Percentiles rank a stretch among this genome's conserved stretches.
Conservation (phyloP, 2,329 filamentous ascomycete genomes). For the Sclerotinia borealis region DNA sequence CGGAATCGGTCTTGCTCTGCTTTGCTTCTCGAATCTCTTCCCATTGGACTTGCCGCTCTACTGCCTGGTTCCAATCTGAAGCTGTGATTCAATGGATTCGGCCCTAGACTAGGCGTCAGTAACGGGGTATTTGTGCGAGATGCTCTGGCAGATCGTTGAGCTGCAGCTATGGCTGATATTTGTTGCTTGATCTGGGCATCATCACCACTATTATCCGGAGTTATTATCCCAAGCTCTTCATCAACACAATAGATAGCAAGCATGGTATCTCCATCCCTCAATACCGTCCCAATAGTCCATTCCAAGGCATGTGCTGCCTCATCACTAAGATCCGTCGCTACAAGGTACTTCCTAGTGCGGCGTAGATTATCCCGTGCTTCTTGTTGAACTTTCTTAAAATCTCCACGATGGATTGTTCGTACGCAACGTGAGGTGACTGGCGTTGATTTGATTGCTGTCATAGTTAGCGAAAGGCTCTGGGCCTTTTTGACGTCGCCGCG, state of each 20-base stretch:
- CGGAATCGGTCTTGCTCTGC: constrained; percentile 73
- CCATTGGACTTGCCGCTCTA: constrained; percentile 27
- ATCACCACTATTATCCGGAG: constrained; percentile 39
- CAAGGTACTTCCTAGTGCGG: constrained; percentile 80
- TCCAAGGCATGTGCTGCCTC: constrained; percentile 93
- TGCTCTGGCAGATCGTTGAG: constrained; percentile 31
- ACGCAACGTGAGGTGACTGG: constrained; percentile 75
- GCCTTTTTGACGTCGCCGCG: constrained; percentile 80
- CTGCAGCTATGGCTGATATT: constrained; percentile 62
- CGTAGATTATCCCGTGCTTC: constrained; percentile 74
- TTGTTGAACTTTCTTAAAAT: constrained; percentile 69
- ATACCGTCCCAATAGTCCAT: constrained; percentile 93
- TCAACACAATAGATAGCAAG: constrained; percentile 91
- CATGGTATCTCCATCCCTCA: constrained; percentile 89
- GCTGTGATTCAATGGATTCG: constrained; percentile 22
- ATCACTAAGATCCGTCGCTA: constrained; percentile 91
- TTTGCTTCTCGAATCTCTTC: constrained; percentile 45
- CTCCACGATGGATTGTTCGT: constrained; percentile 83
- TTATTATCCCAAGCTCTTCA: constrained; percentile 65
- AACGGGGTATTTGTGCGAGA: constrained; percentile 21
- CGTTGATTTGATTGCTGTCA: constrained; percentile 73
- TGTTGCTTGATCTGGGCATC: constrained; percentile 73
- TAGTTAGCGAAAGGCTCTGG: constrained; percentile 74
- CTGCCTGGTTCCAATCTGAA: constrained; percentile 23
- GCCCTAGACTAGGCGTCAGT: constrained; percentile 15